These are phyloP conservation scores for Trichoderma asperelloides DNA, from an alignment of 495 filamentous ascomycete species.

Conservation along the genomic window DNA sequence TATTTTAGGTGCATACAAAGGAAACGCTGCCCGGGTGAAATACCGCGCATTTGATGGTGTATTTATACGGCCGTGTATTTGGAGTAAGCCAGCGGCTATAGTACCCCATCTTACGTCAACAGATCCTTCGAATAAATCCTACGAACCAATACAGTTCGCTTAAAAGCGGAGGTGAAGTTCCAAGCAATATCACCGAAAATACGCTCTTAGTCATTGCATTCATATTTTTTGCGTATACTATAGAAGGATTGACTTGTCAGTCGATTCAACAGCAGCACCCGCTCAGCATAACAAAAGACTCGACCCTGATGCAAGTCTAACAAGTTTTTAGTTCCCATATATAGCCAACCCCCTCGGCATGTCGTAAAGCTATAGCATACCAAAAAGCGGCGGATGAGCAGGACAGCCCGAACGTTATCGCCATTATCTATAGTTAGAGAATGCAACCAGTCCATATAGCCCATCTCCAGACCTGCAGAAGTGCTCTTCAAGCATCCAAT, in stretches of 20 bases:
- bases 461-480: neutral
- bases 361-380: neutral
- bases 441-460: neutral
- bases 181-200: too few species aligned
- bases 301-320: neutral
- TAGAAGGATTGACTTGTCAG: too few species aligned
- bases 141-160: neutral
- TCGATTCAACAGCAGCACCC: too few species aligned
- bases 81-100: neutral
- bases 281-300: neutral
- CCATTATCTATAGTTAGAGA: constrained; percentile 1
- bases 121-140: neutral
- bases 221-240: too few species aligned
- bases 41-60: neutral
- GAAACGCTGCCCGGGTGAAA: neutral
- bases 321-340: neutral
- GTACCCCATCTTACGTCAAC: neutral
- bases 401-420: neutral
- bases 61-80: neutral
- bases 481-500: neutral
- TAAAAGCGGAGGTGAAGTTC: too few species aligned
- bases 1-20: neutral
- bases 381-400: neutral
- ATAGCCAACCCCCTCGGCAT: neutral
- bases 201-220: too few species aligned